A percentile compares a stretch with the other conserved stretches of the same genome.
Conservation (phyloP, 129 eudicot genomes). For the Solidago caesia region DNA sequence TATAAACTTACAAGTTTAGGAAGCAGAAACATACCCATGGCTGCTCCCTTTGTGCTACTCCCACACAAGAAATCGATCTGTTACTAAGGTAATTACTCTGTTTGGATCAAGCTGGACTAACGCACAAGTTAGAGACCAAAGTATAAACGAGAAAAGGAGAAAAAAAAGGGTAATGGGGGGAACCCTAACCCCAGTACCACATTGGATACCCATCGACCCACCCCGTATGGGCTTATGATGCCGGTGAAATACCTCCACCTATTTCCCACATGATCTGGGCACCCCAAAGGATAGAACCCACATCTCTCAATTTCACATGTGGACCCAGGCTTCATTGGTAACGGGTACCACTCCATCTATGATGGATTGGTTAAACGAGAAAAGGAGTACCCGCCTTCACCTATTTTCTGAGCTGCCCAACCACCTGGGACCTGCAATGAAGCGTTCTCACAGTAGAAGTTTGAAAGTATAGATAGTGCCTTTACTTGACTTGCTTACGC, state of each 20-base stretch:
- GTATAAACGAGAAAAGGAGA: conserved; percentile 72
- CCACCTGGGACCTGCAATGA: conserved; percentile 97
- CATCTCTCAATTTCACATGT: too few relatives aligned
- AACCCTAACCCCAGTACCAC: too few relatives aligned
- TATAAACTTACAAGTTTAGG: conserved; percentile 77
- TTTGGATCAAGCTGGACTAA: conserved; percentile 83
- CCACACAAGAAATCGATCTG: conserved; percentile 84
- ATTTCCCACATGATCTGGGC: too few relatives aligned
- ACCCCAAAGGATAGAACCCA: too few relatives aligned
- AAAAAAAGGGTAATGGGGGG: too few relatives aligned
- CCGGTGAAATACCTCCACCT: too few relatives aligned
- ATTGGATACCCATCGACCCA: too few relatives aligned
- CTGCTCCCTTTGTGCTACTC: conserved; percentile 98
- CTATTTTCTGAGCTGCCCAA: conserved; percentile 92
- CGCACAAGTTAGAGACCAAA: conserved; percentile 93
- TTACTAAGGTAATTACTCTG: conserved; percentile 50
- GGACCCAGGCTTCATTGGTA: too few relatives aligned
- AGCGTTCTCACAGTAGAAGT: conserved; percentile 88
- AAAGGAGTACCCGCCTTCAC: conserved; percentile 85
- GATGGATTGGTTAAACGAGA: conserved; percentile 45
- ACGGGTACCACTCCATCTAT: too few relatives aligned
- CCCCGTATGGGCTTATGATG: too few relatives aligned
- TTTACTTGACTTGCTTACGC: conserved; percentile 81
- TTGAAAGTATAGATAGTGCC: conserved; percentile 69
- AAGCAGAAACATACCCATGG: conserved; percentile 76